Conservation (phyloP, 495 filamentous ascomycete species). For the Melanomma pulvis-pyrius region DNA sequence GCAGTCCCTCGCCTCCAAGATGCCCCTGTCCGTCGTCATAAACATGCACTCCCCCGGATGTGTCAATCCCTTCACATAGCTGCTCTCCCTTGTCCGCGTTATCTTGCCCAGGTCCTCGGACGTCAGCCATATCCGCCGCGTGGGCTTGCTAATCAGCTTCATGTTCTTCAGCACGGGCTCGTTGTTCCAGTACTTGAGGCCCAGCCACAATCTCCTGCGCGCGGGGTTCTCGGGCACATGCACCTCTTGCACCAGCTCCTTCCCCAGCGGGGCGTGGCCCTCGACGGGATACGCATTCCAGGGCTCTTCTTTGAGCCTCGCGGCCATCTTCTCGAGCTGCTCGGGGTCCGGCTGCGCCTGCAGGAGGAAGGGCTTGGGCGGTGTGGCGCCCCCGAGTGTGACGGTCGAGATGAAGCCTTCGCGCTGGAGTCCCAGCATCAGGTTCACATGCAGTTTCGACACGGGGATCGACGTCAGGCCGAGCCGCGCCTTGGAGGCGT, state of each 20-base stretch:
- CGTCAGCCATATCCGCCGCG: slow-evolving; percentile 67
- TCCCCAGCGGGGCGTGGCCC: not conserved
- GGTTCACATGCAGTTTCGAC: slow-evolving; percentile 75
- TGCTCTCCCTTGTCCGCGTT: slow-evolving; percentile 64
- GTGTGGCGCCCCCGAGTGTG: slow-evolving; percentile 67
- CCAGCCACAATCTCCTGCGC: slow-evolving; percentile 81
- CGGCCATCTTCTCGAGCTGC: slow-evolving; percentile 5
- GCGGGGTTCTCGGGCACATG: slow-evolving; percentile 65
- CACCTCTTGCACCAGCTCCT: slow-evolving; percentile 34
- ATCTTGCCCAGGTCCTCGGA: slow-evolving; percentile 62
- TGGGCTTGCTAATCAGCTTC: slow-evolving; percentile 74
- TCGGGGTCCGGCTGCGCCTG: slow-evolving; percentile 10
- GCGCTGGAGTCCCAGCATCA: slow-evolving; percentile 77
- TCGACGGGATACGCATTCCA: slow-evolving; percentile 21
- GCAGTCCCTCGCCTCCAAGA: slow-evolving; percentile 86
- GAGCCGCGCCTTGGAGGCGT: slow-evolving; percentile 82
- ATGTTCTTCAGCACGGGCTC: slow-evolving; percentile 78
- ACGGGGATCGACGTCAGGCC: slow-evolving; percentile 84
- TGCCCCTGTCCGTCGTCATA: slow-evolving; percentile 74
- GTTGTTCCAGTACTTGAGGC: slow-evolving; percentile 90
- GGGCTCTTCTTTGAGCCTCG: slow-evolving; percentile 21
- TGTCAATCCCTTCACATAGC: slow-evolving; percentile 70
- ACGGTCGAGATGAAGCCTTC: slow-evolving; percentile 81
- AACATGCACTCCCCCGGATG: slow-evolving; percentile 83
- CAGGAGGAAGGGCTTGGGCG: slow-evolving; percentile 29